These are phyloP conservation scores for Diaporthe sp. DNA, from an alignment of 2,329 filamentous ascomycete genomes.

Conservation along the genomic window DNA sequence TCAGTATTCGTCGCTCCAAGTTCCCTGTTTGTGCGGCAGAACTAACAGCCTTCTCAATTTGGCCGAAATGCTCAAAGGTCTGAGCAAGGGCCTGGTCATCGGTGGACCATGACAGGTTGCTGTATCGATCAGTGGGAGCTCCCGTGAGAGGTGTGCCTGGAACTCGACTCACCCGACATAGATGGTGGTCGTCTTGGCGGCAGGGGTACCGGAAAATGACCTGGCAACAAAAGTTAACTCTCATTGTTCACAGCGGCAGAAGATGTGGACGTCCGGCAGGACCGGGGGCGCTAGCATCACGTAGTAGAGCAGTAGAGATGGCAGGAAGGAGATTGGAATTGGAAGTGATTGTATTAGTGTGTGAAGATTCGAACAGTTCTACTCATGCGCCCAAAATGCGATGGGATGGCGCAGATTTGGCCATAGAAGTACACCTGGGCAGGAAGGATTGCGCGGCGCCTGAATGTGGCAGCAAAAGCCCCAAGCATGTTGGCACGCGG, in stretches of 20 bases:
- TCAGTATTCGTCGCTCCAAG: not conserved
- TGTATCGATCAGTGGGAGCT: conserved; percentile 1
- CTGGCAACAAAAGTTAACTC: conserved; percentile 22
- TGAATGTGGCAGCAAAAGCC: not conserved
- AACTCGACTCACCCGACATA: conserved; percentile 26
- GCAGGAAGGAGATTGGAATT: not conserved
- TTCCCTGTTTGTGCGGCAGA: not conserved
- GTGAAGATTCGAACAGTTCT: conserved; percentile 19
- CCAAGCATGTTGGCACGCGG: not conserved
- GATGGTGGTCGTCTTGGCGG: conserved; percentile 21
- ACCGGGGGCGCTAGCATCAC: conserved; percentile 19
- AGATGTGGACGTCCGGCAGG: not conserved
- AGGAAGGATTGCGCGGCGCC: not conserved
- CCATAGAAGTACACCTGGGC: conserved; percentile 21
- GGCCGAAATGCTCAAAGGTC: conserved; percentile 22
- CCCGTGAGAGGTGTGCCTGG: not conserved
- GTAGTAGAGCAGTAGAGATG: conserved; percentile 25
- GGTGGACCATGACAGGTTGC: conserved; percentile 31
- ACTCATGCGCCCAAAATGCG: conserved; percentile 28
- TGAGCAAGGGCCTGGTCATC: conserved; percentile 25
- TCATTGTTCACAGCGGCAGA: not conserved
- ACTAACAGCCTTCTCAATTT: conserved; percentile 25
- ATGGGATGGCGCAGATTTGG: conserved; percentile 23
- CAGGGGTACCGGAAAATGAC: conserved; percentile 18
- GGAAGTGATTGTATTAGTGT: conserved; percentile 28